Evolutionary conservation across 177 flowering plant genomes (phyloP).

Genomic region (Vitis hybrid): DNA sequence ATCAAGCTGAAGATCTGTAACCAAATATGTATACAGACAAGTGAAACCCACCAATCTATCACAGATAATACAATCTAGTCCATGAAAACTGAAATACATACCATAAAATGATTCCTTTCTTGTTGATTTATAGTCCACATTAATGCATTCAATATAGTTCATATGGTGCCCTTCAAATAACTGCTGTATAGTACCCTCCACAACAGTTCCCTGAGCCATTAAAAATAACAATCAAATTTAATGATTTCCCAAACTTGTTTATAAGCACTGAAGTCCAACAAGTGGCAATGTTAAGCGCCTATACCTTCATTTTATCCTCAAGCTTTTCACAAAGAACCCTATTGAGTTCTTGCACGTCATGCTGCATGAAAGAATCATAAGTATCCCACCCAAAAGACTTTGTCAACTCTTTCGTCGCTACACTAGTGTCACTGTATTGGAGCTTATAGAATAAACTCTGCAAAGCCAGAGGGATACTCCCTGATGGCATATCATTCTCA

Average conservation of each 20-base stretch:
- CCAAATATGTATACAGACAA: background rate
- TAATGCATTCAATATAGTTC: slow-evolving; percentile 70
- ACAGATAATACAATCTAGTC: too few species aligned
- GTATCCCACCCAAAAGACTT: slow-evolving; percentile 73
- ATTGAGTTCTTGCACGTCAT: slow-evolving; percentile 53
- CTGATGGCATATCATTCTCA: slow-evolving; percentile 51
- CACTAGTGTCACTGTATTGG: slow-evolving; percentile 61
- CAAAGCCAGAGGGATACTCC: slow-evolving; percentile 61
- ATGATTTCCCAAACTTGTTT: background rate
- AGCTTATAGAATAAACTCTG: slow-evolving; percentile 76
- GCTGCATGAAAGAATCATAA: slow-evolving; percentile 60
- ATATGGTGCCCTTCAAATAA: slow-evolving; percentile 73
- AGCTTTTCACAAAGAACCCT: slow-evolving; percentile 52
- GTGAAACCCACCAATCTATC: background rate
- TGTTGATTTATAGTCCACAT: slow-evolving; percentile 66
- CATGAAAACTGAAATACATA: slow-evolving; percentile 10
- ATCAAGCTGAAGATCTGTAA: slow-evolving; percentile 35
- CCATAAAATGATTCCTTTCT: slow-evolving; percentile 72
- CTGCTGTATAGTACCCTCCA: slow-evolving; percentile 68
- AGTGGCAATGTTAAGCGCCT: background rate
- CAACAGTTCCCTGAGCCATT: slow-evolving; percentile 58
- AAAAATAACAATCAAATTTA: background rate
- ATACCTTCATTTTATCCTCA: slow-evolving; percentile 58
- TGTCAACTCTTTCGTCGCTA: slow-evolving; percentile 53
- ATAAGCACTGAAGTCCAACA: background rate